Evolutionary conservation across 352 stramenopile species (phyloP).

Genomic region (Pythium chondricola): DNA sequence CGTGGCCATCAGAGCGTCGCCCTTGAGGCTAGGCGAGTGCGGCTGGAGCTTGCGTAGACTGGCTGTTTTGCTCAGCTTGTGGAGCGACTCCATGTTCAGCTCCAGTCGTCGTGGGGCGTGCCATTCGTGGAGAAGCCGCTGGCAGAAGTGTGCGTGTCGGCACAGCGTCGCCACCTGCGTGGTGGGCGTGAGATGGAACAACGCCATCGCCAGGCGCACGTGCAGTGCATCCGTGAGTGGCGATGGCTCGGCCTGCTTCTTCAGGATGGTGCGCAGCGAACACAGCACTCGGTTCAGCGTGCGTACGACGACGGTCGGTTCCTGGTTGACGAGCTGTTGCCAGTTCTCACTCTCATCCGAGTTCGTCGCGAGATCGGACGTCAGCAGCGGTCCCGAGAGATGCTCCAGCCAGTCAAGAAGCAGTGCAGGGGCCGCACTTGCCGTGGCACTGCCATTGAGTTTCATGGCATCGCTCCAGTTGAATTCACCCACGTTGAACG

Average conservation of each 20-base stretch:
- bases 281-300: slow-evolving; percentile 62
- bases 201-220: slow-evolving; percentile 48
- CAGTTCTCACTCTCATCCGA: slow-evolving; percentile 16
- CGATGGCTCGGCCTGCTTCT: slow-evolving; percentile 9
- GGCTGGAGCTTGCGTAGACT: slow-evolving; percentile 6
- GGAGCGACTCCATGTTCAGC: slow-evolving; percentile 65
- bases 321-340: slow-evolving; percentile 45
- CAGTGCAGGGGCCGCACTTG: slow-evolving; percentile 31
- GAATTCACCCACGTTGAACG: slow-evolving; percentile 69
- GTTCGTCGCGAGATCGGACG: slow-evolving; percentile 21
- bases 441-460: slow-evolving; percentile 10
- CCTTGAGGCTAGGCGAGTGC: neutral
- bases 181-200: slow-evolving; percentile 44
- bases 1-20: neutral
- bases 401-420: slow-evolving; percentile 81
- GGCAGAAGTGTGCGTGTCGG: slow-evolving; percentile 37
- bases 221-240: slow-evolving; percentile 41
- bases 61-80: slow-evolving; percentile 26
- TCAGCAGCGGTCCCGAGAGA: slow-evolving; percentile 49
- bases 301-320: slow-evolving; percentile 39
- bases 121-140: slow-evolving; percentile 42
- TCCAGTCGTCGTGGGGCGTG: slow-evolving; percentile 55
- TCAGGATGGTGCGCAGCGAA: slow-evolving; percentile 36
- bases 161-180: slow-evolving; percentile 9
- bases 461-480: slow-evolving; percentile 45